Conservation (phyloP, 345 rosid genomes). For the Schrenkiella parvula region DNA sequence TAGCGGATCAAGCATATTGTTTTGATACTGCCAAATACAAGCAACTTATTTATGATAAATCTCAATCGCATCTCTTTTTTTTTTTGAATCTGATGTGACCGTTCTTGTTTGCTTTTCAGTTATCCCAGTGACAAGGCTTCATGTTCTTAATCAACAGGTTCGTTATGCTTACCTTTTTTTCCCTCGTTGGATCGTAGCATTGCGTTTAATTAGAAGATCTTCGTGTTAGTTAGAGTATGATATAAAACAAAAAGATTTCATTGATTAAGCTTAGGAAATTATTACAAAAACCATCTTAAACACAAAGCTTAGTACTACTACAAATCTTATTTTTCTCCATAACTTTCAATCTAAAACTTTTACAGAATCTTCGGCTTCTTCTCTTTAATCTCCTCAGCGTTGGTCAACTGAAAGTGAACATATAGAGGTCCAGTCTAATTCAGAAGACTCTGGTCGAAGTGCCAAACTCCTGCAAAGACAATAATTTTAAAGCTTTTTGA, state of each 20-base stretch:
- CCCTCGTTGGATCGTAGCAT: not conserved
- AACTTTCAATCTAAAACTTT: slow-evolving; percentile 1
- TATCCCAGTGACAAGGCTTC: not conserved
- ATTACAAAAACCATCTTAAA: slow-evolving; percentile 29
- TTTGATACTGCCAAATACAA: not conserved
- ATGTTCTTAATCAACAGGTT: slow-evolving; percentile 19
- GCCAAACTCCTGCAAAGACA: slow-evolving; percentile 71
- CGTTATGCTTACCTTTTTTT: not conserved
- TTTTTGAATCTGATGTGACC: not conserved
- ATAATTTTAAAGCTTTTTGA: not conserved
- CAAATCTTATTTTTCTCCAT: slow-evolving; percentile 14
- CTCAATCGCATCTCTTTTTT: not conserved
- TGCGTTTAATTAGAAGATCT: not conserved
- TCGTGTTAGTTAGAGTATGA: not conserved
- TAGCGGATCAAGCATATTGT: not conserved
- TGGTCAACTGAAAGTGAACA: slow-evolving; percentile 1
- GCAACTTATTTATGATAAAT: not conserved
- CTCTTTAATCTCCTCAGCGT: not conserved
- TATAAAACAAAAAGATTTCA: not conserved
- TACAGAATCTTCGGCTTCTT: slow-evolving; percentile 19
- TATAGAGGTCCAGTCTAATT: slow-evolving; percentile 22
- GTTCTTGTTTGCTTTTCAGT: slow-evolving; percentile 1
- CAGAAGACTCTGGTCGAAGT: slow-evolving; percentile 75
- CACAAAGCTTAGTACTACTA: slow-evolving; percentile 20
- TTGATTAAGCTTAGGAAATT: slow-evolving; percentile 21